Conservation (phyloP, 805 yeast species). For the Brettanomyces anomalus region DNA sequence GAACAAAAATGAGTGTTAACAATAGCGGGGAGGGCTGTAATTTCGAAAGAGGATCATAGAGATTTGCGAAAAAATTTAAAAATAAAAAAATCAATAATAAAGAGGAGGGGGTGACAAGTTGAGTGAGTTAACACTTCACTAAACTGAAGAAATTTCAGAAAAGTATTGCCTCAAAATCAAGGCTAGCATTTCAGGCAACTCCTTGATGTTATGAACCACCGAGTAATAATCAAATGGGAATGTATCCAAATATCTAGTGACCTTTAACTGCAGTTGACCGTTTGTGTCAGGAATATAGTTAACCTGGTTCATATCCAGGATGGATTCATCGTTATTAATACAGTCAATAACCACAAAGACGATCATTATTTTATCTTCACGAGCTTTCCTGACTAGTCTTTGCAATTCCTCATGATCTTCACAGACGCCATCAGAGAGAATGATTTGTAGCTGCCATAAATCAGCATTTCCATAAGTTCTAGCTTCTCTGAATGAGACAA, state of each 20-base stretch:
- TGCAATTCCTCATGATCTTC: conserved; percentile 85
- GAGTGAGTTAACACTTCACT: neutral
- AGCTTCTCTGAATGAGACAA: conserved; percentile 60
- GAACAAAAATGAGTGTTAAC: too few species aligned
- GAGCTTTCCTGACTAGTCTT: conserved; percentile 79
- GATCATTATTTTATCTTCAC: conserved; percentile 88
- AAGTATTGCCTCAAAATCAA: conserved; percentile 88
- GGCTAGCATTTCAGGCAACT: conserved; percentile 86
- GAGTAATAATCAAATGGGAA: conserved; percentile 98
- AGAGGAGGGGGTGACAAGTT: too few species aligned
- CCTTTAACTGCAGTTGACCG: conserved; percentile 67
- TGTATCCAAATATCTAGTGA: conserved; percentile 77
- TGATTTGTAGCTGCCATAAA: conserved; percentile 88
- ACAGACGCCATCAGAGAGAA: conserved; percentile 93
- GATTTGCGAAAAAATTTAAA: too few species aligned
- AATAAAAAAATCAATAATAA: too few species aligned
- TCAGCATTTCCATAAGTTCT: conserved; percentile 40
- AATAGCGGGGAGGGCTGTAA: too few species aligned
- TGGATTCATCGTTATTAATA: conserved; percentile 72
- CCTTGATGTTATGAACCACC: conserved; percentile 80
- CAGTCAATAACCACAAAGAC: conserved; percentile 95
- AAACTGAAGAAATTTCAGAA: conserved; percentile 38
- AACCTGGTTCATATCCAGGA: conserved; percentile 92
- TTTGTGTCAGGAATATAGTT: conserved; percentile 59
- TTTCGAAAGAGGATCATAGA: too few species aligned